Percentiles rank a stretch among this genome's conserved stretches.
Evolutionary conservation across 306 rosid genomes (phyloP).

Genomic region (Vicia faba): DNA sequence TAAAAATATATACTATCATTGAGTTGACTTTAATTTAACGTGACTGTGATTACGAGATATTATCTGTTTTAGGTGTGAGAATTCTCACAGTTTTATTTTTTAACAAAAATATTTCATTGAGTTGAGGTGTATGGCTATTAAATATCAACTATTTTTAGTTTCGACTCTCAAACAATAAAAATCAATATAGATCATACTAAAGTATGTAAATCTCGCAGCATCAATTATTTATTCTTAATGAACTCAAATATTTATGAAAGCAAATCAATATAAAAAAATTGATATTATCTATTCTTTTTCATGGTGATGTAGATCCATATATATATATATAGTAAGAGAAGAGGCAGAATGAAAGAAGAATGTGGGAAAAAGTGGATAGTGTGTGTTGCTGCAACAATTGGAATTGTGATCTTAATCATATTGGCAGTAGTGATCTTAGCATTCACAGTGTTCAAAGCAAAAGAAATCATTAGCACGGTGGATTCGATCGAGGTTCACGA

Average conservation of each 20-base stretch:
- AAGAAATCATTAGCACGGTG: constrained; percentile 27
- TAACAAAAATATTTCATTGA: too few species aligned
- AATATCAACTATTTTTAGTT: too few species aligned
- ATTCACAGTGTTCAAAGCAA: constrained; percentile 59
- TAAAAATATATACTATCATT: background rate
- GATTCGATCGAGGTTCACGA: constrained; percentile 41
- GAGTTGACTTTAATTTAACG: too few species aligned
- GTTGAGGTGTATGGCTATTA: too few species aligned
- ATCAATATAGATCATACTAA: too few species aligned
- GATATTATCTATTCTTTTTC: constrained; percentile 15
- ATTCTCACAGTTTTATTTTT: too few species aligned
- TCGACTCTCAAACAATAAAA: too few species aligned
- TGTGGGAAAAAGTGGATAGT: constrained; percentile 27
- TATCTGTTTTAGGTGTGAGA: too few species aligned
- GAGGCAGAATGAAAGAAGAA: constrained; percentile 25
- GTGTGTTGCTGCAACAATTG: constrained; percentile 37
- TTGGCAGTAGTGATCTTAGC: constrained; percentile 43
- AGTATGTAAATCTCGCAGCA: background rate
- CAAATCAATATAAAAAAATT: background rate
- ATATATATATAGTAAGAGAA: background rate
- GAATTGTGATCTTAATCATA: background rate
- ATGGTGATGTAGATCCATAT: constrained; percentile 28
- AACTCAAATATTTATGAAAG: background rate
- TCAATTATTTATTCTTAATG: background rate
- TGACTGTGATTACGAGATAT: too few species aligned